These are phyloP conservation scores for Fraxinus excelsior DNA, from an alignment of 257 asterid species.

Conservation along the genomic window DNA sequence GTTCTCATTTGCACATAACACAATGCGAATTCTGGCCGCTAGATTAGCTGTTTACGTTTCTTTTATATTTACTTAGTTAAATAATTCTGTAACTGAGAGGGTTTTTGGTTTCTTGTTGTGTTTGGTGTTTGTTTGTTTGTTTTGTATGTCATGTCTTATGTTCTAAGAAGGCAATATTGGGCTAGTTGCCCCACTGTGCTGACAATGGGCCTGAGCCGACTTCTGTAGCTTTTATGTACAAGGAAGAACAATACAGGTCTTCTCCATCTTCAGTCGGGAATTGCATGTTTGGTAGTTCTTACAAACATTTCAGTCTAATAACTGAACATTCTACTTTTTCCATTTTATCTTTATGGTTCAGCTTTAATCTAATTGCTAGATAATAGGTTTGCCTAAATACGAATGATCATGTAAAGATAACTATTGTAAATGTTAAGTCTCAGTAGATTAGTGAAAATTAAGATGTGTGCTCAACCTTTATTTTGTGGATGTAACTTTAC, in stretches of 20 bases:
- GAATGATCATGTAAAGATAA: neutral
- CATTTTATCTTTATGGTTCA: slow-evolving; percentile 12
- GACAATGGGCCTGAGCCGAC: slow-evolving; percentile 99
- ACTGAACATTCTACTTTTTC: slow-evolving; percentile 22
- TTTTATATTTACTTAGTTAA: slow-evolving; percentile 58
- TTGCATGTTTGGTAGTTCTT: slow-evolving; percentile 70
- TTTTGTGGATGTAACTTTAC: slow-evolving; percentile 33
- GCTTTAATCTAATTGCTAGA: slow-evolving; percentile 15
- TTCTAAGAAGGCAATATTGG: slow-evolving; percentile 99
- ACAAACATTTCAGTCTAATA: slow-evolving; percentile 33
- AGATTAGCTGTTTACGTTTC: slow-evolving; percentile 43
- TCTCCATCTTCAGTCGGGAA: slow-evolving; percentile 94
- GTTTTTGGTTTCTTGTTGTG: slow-evolving; percentile 94
- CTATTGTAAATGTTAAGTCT: slow-evolving; percentile 14
- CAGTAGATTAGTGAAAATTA: slow-evolving; percentile 20
- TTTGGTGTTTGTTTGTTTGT: slow-evolving; percentile 98
- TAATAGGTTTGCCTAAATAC: slow-evolving; percentile 22
- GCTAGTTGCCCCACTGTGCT: slow-evolving; percentile 99
- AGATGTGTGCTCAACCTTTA: slow-evolving; percentile 22
- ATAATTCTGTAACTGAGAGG: slow-evolving; percentile 73
- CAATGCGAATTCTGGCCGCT: slow-evolving; percentile 48
- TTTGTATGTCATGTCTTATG: slow-evolving; percentile 92
- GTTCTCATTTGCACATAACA: slow-evolving; percentile 48
- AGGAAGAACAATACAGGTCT: slow-evolving; percentile 92
- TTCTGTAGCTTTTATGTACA: slow-evolving; percentile 98